phyloP scores from a whole-genome alignment of 2,329 filamentous ascomycete genomes.

The Chaetomium sp. region DNA sequence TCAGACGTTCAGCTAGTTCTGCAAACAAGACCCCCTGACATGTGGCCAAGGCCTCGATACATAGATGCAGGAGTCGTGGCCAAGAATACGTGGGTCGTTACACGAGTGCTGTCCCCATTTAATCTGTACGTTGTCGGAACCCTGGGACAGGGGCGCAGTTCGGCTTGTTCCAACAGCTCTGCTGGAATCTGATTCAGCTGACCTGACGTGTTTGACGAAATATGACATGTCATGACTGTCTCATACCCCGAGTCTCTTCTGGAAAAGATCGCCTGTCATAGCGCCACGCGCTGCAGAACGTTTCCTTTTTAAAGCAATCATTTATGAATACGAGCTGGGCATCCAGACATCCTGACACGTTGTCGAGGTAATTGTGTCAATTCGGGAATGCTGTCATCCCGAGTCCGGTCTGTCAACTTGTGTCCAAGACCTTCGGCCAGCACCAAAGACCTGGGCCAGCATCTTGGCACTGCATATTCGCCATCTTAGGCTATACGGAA shows the following conservation, averaged over 20 bases:
- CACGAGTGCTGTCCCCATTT: no score
- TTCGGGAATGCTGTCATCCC: conserved; percentile 21
- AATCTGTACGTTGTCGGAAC: no score
- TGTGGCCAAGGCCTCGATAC: no score
- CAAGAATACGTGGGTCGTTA: no score
- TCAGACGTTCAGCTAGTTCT: no score
- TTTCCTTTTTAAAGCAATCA: not conserved
- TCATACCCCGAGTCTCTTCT: not conserved
- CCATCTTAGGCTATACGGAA: conserved; percentile 19
- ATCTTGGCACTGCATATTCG: conserved; percentile 22
- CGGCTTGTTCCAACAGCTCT: no score
- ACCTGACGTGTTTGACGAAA: no score
- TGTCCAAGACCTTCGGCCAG: conserved; percentile 1
- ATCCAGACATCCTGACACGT: not conserved
- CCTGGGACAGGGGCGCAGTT: no score
- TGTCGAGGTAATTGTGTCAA: conserved; percentile 7
- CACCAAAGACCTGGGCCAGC: conserved; percentile 4
- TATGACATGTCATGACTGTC: not conserved
- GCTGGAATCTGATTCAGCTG: no score
- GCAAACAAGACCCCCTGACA: no score
- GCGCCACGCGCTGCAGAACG: not conserved
- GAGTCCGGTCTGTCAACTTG: not conserved
- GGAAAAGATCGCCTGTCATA: conserved; percentile 2
- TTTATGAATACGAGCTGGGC: conserved; percentile 13
- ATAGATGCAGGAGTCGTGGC: no score